Evolutionary conservation across 148 eudicot genomes (phyloP).

Genomic region (Rhododendron kiyosumense): DNA sequence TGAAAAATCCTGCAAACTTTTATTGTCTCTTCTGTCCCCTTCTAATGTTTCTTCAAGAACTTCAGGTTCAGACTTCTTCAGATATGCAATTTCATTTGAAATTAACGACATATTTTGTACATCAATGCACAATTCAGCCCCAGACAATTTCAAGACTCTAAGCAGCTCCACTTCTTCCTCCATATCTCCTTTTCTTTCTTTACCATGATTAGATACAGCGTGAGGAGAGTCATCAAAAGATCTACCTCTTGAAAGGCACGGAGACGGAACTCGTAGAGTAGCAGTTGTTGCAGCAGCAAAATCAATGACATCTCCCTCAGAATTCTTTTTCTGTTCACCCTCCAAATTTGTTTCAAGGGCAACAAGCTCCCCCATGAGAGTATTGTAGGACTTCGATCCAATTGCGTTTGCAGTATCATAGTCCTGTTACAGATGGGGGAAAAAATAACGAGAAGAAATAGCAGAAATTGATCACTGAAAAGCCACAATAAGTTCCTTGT

Average conservation of each 20-base stretch:
- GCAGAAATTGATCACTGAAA: background rate
- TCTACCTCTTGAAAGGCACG: constrained; percentile 58
- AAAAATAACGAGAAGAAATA: constrained; percentile 7
- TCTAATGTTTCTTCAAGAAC: constrained; percentile 18
- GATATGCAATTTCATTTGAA: constrained; percentile 28
- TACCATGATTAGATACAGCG: constrained; percentile 24
- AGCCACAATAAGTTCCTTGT: background rate
- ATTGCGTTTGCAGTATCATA: constrained; percentile 63
- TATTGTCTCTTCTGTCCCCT: constrained; percentile 16
- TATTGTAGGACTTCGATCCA: constrained; percentile 82
- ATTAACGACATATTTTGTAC: constrained; percentile 9
- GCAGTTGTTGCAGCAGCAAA: constrained; percentile 97
- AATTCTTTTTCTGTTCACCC: constrained; percentile 30
- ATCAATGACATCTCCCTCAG: constrained; percentile 76
- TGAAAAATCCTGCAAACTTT: constrained; percentile 23
- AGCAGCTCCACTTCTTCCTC: constrained; percentile 74
- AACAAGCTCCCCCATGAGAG: constrained; percentile 90
- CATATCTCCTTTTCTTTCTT: constrained; percentile 59
- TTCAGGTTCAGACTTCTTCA: constrained; percentile 22
- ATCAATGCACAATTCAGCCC: constrained; percentile 24
- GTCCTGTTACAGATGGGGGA: constrained; percentile 45
- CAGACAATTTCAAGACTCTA: constrained; percentile 54
- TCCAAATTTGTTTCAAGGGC: constrained; percentile 61
- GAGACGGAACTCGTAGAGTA: constrained; percentile 87
- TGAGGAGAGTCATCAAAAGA: constrained; percentile 64